Evolutionary conservation across 2,329 filamentous ascomycete genomes (phyloP).

Genomic region (Dactylella cylindrospora): DNA sequence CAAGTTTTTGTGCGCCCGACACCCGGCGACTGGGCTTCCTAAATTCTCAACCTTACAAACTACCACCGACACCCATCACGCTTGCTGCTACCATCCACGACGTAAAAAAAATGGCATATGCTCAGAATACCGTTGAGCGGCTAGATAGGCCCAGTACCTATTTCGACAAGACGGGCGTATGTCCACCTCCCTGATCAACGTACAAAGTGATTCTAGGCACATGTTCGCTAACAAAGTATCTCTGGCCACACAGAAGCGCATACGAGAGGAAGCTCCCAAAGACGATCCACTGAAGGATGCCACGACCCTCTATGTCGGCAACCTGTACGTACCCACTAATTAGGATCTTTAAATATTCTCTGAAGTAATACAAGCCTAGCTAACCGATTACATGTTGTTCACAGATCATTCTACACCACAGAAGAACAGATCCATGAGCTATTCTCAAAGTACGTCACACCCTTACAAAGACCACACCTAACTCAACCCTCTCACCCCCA

Average conservation of each 20-base stretch:
- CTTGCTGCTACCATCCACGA: not conserved
- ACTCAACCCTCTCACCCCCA: not conserved
- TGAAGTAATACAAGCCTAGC: too few species aligned
- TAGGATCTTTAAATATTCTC: too few species aligned
- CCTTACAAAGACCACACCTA: constrained; percentile 37
- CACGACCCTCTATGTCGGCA: constrained; percentile 95
- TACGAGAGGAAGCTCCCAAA: constrained; percentile 50
- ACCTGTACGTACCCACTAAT: constrained; percentile 66
- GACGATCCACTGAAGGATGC: constrained; percentile 82
- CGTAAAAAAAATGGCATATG: constrained; percentile 19
- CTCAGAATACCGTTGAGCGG: constrained; percentile 74
- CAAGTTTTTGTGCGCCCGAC: constrained; percentile 20
- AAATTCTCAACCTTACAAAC: not conserved
- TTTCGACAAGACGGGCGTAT: constrained; percentile 74
- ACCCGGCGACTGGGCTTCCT: not conserved
- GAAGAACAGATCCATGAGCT: constrained; percentile 98
- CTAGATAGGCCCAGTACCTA: constrained; percentile 95
- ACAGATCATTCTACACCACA: constrained; percentile 92
- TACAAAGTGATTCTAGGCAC: constrained; percentile 52
- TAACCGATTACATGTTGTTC: not conserved
- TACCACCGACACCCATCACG: constrained; percentile 1
- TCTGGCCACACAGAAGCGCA: constrained; percentile 12
- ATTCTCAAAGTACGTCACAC: constrained; percentile 69
- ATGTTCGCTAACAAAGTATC: constrained; percentile 41
- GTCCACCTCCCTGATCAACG: not conserved